These are phyloP conservation scores for Xylaria arbuscula DNA, from an alignment of 2,329 filamentous ascomycete species.

Conservation along the genomic window DNA sequence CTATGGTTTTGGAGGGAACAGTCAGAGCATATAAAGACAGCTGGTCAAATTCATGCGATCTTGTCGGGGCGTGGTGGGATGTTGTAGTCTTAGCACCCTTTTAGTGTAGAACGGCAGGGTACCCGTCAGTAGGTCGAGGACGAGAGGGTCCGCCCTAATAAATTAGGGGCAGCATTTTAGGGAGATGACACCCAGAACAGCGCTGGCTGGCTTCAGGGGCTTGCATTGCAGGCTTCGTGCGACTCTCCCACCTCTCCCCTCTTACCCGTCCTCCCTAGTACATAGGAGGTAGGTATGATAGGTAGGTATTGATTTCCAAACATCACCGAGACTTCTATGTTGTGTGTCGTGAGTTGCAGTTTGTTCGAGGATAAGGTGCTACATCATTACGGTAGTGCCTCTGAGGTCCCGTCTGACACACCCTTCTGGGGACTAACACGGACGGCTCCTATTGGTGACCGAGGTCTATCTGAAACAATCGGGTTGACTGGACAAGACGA, in stretches of 20 bases:
- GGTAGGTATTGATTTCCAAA: too few relatives aligned
- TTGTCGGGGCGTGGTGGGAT: slow-evolving; percentile 34
- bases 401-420: slow-evolving; percentile 16
- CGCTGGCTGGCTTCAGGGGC: slow-evolving; percentile 38
- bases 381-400: neutral
- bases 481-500: slow-evolving; percentile 21
- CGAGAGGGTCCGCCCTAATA: slow-evolving; percentile 38
- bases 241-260: neutral
- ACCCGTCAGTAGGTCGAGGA: slow-evolving; percentile 10
- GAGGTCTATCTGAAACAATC: slow-evolving; percentile 32
- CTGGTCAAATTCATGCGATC: slow-evolving; percentile 40
- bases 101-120: neutral
- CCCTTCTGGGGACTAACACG: neutral
- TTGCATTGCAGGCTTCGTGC: slow-evolving; percentile 5
- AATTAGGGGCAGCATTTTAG: slow-evolving; percentile 34
- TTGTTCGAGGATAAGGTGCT: neutral
- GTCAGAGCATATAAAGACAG: slow-evolving; percentile 36
- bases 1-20: slow-evolving; percentile 11
- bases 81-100: slow-evolving; percentile 22
- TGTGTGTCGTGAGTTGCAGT: too few relatives aligned
- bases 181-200: slow-evolving; percentile 35
- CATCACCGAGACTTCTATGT: too few relatives aligned
- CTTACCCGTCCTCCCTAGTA: too few relatives aligned
- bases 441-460: slow-evolving; percentile 25
- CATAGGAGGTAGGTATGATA: too few relatives aligned